Evolutionary conservation across 345 rosid genomes (phyloP).

Genomic region (Dipteronia sinensis): DNA sequence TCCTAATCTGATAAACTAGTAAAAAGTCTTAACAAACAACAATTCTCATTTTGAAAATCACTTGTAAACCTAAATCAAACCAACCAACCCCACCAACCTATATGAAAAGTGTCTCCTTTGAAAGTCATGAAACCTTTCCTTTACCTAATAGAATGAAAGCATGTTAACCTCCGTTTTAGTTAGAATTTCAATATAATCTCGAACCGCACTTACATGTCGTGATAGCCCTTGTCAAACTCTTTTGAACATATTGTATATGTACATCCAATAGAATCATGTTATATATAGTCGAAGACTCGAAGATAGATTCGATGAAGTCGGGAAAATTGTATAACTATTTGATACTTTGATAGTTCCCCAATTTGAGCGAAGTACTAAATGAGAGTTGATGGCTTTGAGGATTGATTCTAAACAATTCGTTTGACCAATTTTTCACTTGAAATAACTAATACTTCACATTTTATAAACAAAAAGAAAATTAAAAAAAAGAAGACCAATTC

Average conservation of each 20-base stretch:
- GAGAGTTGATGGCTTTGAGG: too few species aligned
- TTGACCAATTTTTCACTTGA: neutral
- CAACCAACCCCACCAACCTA: neutral
- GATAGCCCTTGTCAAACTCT: neutral
- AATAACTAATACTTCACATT: neutral
- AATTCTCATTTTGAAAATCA: neutral
- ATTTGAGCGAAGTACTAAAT: too few species aligned
- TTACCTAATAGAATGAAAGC: neutral
- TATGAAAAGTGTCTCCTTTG: neutral
- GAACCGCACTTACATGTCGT: neutral
- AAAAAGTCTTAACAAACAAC: too few species aligned
- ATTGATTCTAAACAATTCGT: neutral
- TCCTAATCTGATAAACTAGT: neutral
- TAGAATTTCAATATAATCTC: neutral
- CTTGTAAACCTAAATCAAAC: neutral
- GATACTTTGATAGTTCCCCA: too few species aligned
- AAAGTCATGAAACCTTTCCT: neutral
- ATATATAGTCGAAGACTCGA: too few species aligned
- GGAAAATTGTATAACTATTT: too few species aligned
- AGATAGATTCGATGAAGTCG: too few species aligned
- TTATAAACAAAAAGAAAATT: neutral
- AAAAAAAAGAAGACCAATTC: neutral
- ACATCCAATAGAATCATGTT: too few species aligned
- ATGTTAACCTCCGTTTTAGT: neutral
- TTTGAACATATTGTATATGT: too few species aligned